Percentiles rank a stretch among this genome's conserved stretches.
These are phyloP conservation scores for Ustilago sp. DNA, from an alignment of 1,284 basidiomycete genomes.

Conservation along the genomic window DNA sequence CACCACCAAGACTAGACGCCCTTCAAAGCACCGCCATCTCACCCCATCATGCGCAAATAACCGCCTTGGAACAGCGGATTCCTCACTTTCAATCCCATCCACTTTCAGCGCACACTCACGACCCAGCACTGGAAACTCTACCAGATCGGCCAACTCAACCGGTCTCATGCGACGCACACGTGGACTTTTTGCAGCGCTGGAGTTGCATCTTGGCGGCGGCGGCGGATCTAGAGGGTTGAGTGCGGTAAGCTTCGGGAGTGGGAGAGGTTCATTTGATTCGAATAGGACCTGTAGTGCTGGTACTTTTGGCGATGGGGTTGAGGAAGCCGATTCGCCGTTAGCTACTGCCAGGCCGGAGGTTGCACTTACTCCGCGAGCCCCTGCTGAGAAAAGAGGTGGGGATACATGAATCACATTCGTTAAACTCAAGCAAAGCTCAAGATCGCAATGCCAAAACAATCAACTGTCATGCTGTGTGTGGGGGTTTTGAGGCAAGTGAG, in stretches of 20 bases:
- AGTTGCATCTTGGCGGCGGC: slow-evolving; percentile 10
- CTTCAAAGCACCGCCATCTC: no score
- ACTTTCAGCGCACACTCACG: not conserved
- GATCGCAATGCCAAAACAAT: not conserved
- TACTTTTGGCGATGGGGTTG: slow-evolving; percentile 25
- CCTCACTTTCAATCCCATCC: slow-evolving; percentile 12
- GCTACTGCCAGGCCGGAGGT: not conserved
- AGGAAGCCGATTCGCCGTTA: not conserved
- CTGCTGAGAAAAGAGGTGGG: not conserved
- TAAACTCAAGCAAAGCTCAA: not conserved
- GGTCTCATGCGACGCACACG: slow-evolving; percentile 13
- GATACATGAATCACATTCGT: not conserved
- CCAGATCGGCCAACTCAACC: slow-evolving; percentile 18
- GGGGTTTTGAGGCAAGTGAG: not conserved
- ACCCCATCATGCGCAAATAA: not conserved
- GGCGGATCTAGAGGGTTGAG: not conserved
- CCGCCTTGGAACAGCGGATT: slow-evolving; percentile 27
- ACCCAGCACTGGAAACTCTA: slow-evolving; percentile 15
- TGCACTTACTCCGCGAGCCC: not conserved
- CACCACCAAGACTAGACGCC: no score
- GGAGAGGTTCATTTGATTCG: slow-evolving; percentile 15
- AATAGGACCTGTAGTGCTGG: slow-evolving; percentile 24
- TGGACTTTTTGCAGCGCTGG: slow-evolving; percentile 13
- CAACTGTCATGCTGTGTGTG: not conserved
- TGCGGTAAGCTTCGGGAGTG: slow-evolving; percentile 14